phyloP scores from a whole-genome alignment of 352 stramenopile genomes.

The Globisporangium lucens region DNA sequence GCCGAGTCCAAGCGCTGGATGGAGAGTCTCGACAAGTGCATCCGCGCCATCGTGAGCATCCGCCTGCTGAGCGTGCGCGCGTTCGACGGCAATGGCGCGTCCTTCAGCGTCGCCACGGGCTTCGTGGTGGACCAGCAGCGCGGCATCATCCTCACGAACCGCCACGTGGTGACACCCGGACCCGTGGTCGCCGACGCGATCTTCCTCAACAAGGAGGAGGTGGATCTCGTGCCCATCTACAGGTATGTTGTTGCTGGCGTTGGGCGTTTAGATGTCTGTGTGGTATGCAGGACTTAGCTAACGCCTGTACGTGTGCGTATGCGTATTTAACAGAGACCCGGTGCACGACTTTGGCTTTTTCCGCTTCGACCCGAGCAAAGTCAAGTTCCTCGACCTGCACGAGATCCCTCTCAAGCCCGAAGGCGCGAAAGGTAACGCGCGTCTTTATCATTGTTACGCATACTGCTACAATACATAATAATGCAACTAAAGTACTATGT shows the following conservation, averaged over 20 bases:
- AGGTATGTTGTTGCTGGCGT: slow-evolving; percentile 24
- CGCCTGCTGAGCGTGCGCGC: slow-evolving; percentile 80
- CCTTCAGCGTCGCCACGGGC: slow-evolving; percentile 86
- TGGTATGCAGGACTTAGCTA: neutral
- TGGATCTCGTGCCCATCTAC: slow-evolving; percentile 89
- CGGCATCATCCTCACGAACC: slow-evolving; percentile 91
- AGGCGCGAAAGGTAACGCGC: slow-evolving; percentile 57
- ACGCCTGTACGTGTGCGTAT: slow-evolving; percentile 2
- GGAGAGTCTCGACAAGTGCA: slow-evolving; percentile 59
- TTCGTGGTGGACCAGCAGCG: slow-evolving; percentile 90
- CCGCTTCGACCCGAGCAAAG: slow-evolving; percentile 82
- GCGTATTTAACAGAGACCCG: slow-evolving; percentile 51
- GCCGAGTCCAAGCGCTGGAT: slow-evolving; percentile 75
- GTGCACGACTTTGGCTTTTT: slow-evolving; percentile 94
- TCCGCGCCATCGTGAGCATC: slow-evolving; percentile 86
- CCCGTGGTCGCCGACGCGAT: slow-evolving; percentile 89
- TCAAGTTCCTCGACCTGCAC: slow-evolving; percentile 85
- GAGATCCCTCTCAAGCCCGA: slow-evolving; percentile 88
- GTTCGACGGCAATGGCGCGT: slow-evolving; percentile 86
- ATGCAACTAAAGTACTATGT: neutral
- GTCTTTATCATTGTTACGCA: slow-evolving; percentile 1
- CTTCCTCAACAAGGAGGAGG: slow-evolving; percentile 93
- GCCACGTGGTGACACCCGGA: slow-evolving; percentile 89
- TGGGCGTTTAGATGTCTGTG: neutral
- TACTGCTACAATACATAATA: neutral